Evolutionary conservation across 2,329 filamentous ascomycete genomes (phyloP), one percentile per base, ranked within the genome.

Genomic region (Epichloe elymi): DNA sequence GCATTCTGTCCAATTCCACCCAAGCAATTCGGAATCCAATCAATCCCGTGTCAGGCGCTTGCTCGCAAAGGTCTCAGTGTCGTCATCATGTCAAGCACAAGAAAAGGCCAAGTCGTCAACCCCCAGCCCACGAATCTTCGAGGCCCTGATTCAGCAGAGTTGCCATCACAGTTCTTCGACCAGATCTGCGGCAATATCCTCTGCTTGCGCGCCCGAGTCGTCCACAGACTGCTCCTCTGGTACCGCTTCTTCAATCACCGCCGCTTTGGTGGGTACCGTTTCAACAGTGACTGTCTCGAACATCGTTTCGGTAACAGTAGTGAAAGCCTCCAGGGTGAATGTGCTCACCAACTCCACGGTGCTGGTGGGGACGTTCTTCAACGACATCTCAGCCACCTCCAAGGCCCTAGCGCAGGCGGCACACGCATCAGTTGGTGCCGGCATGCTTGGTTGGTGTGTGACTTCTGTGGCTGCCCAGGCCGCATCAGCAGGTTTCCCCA

Each of bases 261-360:
- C 50, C 23, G 43, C 52, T 41, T 56, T 44, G 3, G 46, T 55
- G 20, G 54, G 55, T 12, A 57, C 43, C 3, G 50, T 55, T 6
- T 58, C 47, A 14, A 57, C 49, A 33, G 53, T 51, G 19, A 49
- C 46, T 3, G 52, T 51, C 49, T 51, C 26, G 14, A 53, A 37
- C 42, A 60, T 54, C 1, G 61, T 68, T 53, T 69, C 63, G 10
- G 60, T 61, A 38, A 59, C 59, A 7, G 67, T 71, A 15, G 5
- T 20, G 8, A 33, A 14, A 6, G 46, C 43, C 37, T 51, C 39
- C 54, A 69, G 63, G 10, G 50, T 56, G 19, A 56, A 47, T 17
- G 46, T 48, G 11, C 46, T 48, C 17, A 48, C 46, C 10, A 48
- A 11, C 46, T 48, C 36, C 11, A 53, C 17, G 1, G 49, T 51